phyloP scores from a whole-genome alignment of 2,329 filamentous ascomycete genomes.

The Byssochlamys sp. region DNA sequence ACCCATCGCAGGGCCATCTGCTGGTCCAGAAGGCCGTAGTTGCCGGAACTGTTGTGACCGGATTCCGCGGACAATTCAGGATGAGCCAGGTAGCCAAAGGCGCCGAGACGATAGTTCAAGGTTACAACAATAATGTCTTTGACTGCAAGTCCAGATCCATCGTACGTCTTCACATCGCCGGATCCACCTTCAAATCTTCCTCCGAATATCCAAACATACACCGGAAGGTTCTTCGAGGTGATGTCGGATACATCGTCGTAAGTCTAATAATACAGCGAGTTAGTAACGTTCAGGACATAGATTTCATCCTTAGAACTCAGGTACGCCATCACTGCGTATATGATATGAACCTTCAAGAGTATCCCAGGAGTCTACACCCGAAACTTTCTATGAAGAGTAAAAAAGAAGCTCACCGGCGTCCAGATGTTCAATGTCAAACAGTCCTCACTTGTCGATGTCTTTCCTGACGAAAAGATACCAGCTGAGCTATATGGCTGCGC shows the following conservation, averaged over 20 bases:
- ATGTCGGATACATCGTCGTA: conserved; percentile 5
- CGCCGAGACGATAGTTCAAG: conserved; percentile 19
- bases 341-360: not conserved
- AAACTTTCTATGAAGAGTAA: not conserved
- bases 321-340: not conserved
- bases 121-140: conserved; percentile 10
- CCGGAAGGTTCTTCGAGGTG: not conserved
- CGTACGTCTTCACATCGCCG: not conserved
- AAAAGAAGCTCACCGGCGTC: conserved; percentile 4
- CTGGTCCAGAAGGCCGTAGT: conserved; percentile 19
- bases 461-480: conserved; percentile 22
- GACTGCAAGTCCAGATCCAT: not conserved
- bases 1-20: conserved; percentile 14
- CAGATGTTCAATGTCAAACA: conserved; percentile 16
- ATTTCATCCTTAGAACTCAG: not conserved
- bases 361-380: not conserved
- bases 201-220: conserved; percentile 1
- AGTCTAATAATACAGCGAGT: conserved; percentile 6
- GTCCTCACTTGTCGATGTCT: conserved; percentile 19
- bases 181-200: not conserved
- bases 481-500: conserved; percentile 12
- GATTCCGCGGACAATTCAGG: conserved; percentile 16
- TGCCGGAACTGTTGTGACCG: conserved; percentile 19
- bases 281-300: not conserved
- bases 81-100: conserved; percentile 17